Percentiles rank a stretch among this genome's conserved stretches.
Evolutionary conservation across 2,329 filamentous ascomycete species (phyloP).

Genomic region (Fusarium vanettenii): DNA sequence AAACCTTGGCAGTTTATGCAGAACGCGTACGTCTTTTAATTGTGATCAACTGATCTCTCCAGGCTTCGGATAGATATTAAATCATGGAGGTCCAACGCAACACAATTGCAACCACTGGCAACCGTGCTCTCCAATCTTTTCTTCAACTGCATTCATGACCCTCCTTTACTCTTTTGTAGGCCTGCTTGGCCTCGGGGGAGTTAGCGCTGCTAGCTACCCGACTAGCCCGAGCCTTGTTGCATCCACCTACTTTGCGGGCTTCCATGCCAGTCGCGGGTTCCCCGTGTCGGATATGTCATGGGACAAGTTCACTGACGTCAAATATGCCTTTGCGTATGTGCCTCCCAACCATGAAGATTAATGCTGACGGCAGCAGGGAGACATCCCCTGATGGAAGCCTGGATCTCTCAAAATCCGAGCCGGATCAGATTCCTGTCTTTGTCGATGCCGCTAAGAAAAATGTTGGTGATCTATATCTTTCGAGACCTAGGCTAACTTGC

Average conservation of each 20-base stretch:
- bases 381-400: slow-evolving; percentile 24
- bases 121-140: neutral
- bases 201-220: neutral
- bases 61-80: neutral
- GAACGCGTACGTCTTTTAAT: neutral
- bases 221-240: slow-evolving; percentile 11
- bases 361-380: slow-evolving; percentile 19
- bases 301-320: slow-evolving; percentile 36
- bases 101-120: neutral
- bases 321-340: slow-evolving; percentile 39
- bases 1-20: slow-evolving; percentile 1
- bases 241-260: slow-evolving; percentile 39
- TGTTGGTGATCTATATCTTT: neutral
- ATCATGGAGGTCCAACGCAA: neutral
- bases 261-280: slow-evolving; percentile 33
- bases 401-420: slow-evolving; percentile 20
- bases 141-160: slow-evolving; percentile 5
- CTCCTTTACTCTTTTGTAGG: slow-evolving; percentile 18
- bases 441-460: slow-evolving; percentile 32
- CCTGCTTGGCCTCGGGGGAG: slow-evolving; percentile 16
- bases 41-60: neutral
- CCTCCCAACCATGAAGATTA: neutral
- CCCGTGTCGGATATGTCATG: slow-evolving; percentile 32
- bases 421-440: slow-evolving; percentile 22
- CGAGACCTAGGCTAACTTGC: neutral